Percentiles rank a stretch among this genome's conserved stretches.
phyloP scores from a whole-genome alignment of 78 protist species.

The Creolimax fragrantissima region DNA sequence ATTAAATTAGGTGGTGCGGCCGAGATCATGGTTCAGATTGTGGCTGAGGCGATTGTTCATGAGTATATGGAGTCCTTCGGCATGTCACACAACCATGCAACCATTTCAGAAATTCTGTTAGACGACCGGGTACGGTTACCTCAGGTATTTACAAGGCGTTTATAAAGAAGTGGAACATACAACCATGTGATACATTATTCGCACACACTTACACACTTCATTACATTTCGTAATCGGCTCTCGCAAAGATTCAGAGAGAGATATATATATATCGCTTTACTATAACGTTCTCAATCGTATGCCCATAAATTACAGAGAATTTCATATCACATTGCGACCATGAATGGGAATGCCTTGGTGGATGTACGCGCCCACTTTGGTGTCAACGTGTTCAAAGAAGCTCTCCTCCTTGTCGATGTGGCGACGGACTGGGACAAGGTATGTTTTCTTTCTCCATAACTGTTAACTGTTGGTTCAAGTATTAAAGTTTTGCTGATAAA shows the following conservation, averaged over 20 bases:
- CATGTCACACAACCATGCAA: conserved; percentile 6
- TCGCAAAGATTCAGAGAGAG: too few relatives aligned
- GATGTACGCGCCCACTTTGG: background rate
- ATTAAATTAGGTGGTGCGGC: background rate
- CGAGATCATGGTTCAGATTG: background rate
- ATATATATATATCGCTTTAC: too few relatives aligned
- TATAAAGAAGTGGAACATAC: background rate
- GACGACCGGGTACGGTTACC: background rate
- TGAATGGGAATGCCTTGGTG: background rate
- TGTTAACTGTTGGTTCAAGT: too few relatives aligned
- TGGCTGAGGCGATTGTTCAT: conserved; percentile 1
- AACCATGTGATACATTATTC: too few relatives aligned
- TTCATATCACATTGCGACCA: background rate
- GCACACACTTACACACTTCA: too few relatives aligned
- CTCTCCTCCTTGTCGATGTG: background rate
- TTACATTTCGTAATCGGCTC: too few relatives aligned
- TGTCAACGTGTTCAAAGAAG: background rate
- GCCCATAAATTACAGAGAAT: too few relatives aligned
- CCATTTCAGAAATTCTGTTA: background rate
- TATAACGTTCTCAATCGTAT: too few relatives aligned
- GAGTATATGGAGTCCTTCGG: conserved; percentile 5
- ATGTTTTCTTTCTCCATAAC: too few relatives aligned
- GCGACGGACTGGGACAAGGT: background rate
- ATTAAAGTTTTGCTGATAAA: too few relatives aligned
- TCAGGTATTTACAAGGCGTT: background rate